Evolutionary conservation across 768 basidiomycete species (phyloP).

Genomic region (Kwoniella shandongensis): DNA sequence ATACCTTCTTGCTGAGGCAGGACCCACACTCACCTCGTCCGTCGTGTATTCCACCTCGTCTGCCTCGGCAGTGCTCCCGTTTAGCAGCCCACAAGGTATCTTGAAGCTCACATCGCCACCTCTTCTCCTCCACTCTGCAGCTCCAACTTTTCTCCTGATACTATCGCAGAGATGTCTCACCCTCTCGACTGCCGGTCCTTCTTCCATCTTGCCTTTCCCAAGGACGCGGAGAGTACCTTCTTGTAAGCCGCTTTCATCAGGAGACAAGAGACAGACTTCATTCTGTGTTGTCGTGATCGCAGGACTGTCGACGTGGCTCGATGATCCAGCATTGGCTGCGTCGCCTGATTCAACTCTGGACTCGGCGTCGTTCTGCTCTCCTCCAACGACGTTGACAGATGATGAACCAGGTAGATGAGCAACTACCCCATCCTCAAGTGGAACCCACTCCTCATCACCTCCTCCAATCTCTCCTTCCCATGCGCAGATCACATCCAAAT

Average conservation of each 20-base stretch:
- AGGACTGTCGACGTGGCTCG: too few species aligned
- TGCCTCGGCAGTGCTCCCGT: not conserved
- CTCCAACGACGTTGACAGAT: too few species aligned
- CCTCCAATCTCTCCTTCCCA: not conserved
- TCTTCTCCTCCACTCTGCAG: slow-evolving; percentile 23
- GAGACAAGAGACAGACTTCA: too few species aligned
- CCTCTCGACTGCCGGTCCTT: slow-evolving; percentile 7
- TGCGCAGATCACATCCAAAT: slow-evolving; percentile 33
- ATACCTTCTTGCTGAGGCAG: too few species aligned
- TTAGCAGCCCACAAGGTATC: slow-evolving; percentile 17
- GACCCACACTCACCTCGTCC: slow-evolving; percentile 26
- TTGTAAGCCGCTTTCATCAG: not conserved
- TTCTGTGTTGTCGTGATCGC: too few species aligned
- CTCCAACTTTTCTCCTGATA: slow-evolving; percentile 5
- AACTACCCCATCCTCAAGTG: too few species aligned
- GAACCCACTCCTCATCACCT: slow-evolving; percentile 16
- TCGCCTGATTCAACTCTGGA: too few species aligned
- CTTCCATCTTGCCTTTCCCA: slow-evolving; percentile 12
- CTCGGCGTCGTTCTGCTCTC: too few species aligned
- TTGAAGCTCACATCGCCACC: slow-evolving; percentile 25
- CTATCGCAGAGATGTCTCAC: slow-evolving; percentile 8
- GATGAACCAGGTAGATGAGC: too few species aligned
- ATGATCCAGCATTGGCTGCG: too few species aligned
- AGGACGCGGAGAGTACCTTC: slow-evolving; percentile 1
- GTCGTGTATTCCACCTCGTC: too few species aligned